phyloP scores from a whole-genome alignment of 441 rosid genomes.

The Caryocar brasiliense region DNA sequence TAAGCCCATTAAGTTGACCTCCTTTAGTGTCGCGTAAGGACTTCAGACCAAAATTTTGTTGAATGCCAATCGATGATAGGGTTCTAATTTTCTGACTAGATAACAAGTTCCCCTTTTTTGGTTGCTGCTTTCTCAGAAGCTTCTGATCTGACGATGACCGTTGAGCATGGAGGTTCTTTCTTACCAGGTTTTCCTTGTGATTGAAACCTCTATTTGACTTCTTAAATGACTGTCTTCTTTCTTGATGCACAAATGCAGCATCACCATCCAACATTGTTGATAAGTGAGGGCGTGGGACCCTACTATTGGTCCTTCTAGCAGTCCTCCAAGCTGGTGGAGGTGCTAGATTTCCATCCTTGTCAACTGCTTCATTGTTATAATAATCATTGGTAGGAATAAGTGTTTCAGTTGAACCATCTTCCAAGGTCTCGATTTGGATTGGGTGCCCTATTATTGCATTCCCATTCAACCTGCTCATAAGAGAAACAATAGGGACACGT shows the following conservation, averaged over 20 bases:
- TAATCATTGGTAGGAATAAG: constrained; percentile 34
- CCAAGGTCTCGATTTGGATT: constrained; percentile 55
- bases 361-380: constrained; percentile 29
- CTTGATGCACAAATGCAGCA: constrained; percentile 32
- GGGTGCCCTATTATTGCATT: constrained; percentile 91
- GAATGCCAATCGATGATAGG: constrained; percentile 62
- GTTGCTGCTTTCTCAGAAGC: constrained; percentile 35
- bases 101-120: constrained; percentile 47
- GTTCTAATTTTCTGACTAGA: constrained; percentile 78
- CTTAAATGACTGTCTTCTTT: constrained; percentile 31
- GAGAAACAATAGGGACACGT: constrained; percentile 75
- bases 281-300: constrained; percentile 63
- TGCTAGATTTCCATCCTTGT: constrained; percentile 35
- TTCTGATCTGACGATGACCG: constrained; percentile 38
- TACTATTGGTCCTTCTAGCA: constrained; percentile 72
- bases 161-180: constrained; percentile 37
- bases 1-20: constrained; percentile 40
- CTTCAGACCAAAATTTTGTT: constrained; percentile 36
- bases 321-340: constrained; percentile 87
- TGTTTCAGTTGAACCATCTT: constrained; percentile 60
- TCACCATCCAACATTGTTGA: constrained; percentile 36
- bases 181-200: constrained; percentile 27
- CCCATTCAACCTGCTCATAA: constrained; percentile 71
- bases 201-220: constrained; percentile 29
- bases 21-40: constrained; percentile 14